Evolutionary conservation across 768 basidiomycete genomes (phyloP), one percentile per base, ranked within the genome.

Genomic region (Rhodotorula toruloides): DNA sequence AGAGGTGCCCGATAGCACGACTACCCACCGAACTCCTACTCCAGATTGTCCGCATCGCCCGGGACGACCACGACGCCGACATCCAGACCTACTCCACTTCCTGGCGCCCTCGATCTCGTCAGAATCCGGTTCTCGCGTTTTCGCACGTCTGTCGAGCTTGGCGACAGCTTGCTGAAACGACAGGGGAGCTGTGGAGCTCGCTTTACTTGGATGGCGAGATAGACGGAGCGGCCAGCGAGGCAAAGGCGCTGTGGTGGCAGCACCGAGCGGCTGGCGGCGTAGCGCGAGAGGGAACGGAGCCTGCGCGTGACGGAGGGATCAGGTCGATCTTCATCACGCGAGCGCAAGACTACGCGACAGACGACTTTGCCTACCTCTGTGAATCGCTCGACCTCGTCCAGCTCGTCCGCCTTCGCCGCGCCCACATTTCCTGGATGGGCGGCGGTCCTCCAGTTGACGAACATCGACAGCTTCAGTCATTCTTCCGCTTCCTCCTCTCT

Each of bases 201-300:
- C 43, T 61, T 3, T 42, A 61, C 37, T 52, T 61, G 42, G 59
- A 61, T 19, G 59, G 59, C 17, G 50, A 53, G 14, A 36, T 61
- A 22, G 59, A 61, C 36, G 50, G 31, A 1, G 59, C 25, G 14
- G 25, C 50, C 2, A 50, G 50, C 22, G 40, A 53, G n/a, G 59
- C 22, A 7, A 61, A 61, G 50, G 59, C 59, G 12, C 14, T 19
- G 3, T 53, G 25, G 8, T 61, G 59, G 59, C 22, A 32, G 0
- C 25, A 27, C 8, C 31, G 39, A 6, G 59, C 59, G 6, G 13
- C 22, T 16, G 12, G 39, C 5, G 37, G 21, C 5, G 31, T 21
- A 29, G 50, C 37, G 7, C 40, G 40, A 17, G 10, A 40, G 40
- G 40, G 40, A 40, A 17, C 44, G 44, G 9, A 46, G 44, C 8